Conservation (phyloP, 2,329 filamentous ascomycete species). For the Penicillium sp. region DNA sequence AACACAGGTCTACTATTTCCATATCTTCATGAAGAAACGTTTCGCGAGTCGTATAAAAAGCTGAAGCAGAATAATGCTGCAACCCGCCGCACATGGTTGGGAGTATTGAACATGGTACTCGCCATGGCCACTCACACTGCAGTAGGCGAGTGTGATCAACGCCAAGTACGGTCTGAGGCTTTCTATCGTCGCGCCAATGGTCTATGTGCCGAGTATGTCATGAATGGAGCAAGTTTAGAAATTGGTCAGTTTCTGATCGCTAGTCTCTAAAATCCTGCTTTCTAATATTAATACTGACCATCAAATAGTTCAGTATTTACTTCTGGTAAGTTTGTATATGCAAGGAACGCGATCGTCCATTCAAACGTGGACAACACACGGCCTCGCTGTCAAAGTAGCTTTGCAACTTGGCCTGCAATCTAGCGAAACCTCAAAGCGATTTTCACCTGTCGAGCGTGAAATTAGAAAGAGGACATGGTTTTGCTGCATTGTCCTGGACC, state of each 20-base stretch:
- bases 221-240: conserved; percentile 21
- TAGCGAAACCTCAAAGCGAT: conserved; percentile 29
- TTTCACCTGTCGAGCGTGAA: conserved; percentile 43
- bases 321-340: conserved; percentile 50
- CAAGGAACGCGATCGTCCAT: conserved; percentile 53
- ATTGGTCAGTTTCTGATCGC: conserved; percentile 17
- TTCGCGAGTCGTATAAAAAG: conserved; percentile 25
- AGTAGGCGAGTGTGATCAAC: conserved; percentile 12
- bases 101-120: conserved; percentile 27
- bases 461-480: conserved; percentile 49
- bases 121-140: conserved; percentile 25
- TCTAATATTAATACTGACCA: not conserved
- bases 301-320: conserved; percentile 44
- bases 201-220: conserved; percentile 20
- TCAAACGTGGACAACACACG: conserved; percentile 53
- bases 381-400: conserved; percentile 50
- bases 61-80: conserved; percentile 20
- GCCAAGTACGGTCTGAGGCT: conserved; percentile 16
- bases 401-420: conserved; percentile 52
- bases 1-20: conserved; percentile 28
- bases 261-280: not conserved
- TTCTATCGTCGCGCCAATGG: conserved; percentile 22
- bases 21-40: conserved; percentile 24
- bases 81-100: conserved; percentile 28
- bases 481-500: conserved; percentile 46